Evolutionary conservation across 1,139 yeast genomes (phyloP).

Genomic region (Taiozyma sp.): DNA sequence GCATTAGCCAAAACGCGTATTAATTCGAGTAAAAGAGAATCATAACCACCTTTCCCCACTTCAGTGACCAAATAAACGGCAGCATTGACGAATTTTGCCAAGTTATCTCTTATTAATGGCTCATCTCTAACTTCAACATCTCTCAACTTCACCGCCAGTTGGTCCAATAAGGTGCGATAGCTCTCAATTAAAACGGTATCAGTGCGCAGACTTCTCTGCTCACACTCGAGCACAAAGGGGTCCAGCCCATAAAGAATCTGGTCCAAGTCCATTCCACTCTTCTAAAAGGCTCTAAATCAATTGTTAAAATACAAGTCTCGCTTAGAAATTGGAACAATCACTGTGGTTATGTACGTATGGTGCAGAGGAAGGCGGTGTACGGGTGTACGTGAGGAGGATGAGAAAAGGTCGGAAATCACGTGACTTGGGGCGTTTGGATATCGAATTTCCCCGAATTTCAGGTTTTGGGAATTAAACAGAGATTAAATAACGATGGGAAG

Average conservation of each 20-base stretch:
- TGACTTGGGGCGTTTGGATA: neutral
- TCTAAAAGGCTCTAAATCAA: neutral
- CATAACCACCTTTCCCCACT: neutral
- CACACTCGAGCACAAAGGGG: conserved; percentile 16
- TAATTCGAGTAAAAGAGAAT: conserved; percentile 13
- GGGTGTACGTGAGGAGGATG: no score
- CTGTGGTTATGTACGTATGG: no score
- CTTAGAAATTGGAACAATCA: neutral
- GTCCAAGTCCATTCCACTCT: conserved; percentile 18
- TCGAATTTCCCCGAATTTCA: no score
- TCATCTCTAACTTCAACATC: conserved; percentile 12
- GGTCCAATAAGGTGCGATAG: conserved; percentile 18
- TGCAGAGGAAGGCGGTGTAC: no score
- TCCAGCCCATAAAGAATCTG: conserved; percentile 22
- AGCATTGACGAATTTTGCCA: conserved; percentile 11
- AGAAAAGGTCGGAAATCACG: neutral
- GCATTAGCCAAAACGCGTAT: conserved; percentile 22
- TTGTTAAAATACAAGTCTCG: neutral
- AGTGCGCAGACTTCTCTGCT: conserved; percentile 5
- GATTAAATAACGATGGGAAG: no score
- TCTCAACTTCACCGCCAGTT: conserved; percentile 18
- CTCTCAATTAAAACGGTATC: conserved; percentile 18
- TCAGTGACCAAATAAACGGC: conserved; percentile 9
- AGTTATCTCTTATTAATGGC: conserved; percentile 9
- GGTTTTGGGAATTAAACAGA: no score